These are phyloP conservation scores for Cladorrhinum sp. DNA, from an alignment of 2,329 filamentous ascomycete genomes.

Conservation along the genomic window DNA sequence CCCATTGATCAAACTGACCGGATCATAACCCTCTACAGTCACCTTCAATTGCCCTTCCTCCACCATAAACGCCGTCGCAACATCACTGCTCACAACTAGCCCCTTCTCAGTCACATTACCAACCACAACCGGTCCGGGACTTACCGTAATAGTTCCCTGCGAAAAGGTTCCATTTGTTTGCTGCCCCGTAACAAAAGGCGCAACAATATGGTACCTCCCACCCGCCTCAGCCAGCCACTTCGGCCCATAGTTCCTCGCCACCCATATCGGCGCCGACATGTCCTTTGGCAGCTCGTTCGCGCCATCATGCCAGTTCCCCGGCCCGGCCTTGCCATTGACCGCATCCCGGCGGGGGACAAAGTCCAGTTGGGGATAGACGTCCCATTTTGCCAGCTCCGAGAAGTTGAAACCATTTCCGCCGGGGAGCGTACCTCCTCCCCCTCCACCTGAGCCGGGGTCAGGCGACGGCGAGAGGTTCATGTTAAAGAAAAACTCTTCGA, in stretches of 20 bases:
- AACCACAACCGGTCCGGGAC: neutral
- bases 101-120: neutral
- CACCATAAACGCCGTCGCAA: conserved; percentile 19
- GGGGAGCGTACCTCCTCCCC: neutral
- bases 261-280: conserved; percentile 37
- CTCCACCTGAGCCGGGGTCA: neutral
- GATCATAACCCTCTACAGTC: conserved; percentile 15
- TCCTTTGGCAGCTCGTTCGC: conserved; percentile 34
- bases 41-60: conserved; percentile 21
- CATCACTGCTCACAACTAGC: neutral
- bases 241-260: conserved; percentile 45
- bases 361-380: conserved; percentile 42
- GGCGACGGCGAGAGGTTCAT: conserved; percentile 21
- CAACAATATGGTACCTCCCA: conserved; percentile 41
- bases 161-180: conserved; percentile 43
- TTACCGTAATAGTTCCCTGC: conserved; percentile 41
- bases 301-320: conserved; percentile 38
- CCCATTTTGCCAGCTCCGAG: conserved; percentile 37
- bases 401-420: conserved; percentile 29
- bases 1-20: conserved; percentile 14
- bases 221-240: conserved; percentile 40
- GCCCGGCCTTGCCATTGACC: conserved; percentile 40
- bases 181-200: conserved; percentile 40
- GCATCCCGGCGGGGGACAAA: conserved; percentile 40
- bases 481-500: conserved; percentile 43